Base-by-base conservation (phyloP, 768 basidiomycete species). In the Hygrophoropsis aurantiaca region DNA sequence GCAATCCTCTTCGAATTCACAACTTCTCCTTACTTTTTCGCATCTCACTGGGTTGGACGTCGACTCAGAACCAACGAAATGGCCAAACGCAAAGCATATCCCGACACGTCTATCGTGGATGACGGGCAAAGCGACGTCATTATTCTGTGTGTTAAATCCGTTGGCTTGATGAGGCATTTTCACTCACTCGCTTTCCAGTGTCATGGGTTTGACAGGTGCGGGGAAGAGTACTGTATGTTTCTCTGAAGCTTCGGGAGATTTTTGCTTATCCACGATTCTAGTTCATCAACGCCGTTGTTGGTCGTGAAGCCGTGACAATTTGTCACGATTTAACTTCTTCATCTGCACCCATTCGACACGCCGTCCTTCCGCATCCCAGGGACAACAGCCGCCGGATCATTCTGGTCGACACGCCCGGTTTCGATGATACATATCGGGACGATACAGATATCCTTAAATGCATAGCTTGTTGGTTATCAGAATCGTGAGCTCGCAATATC, bases 181-280 rank as follows among this genome's bases (percentile, higher is more conserved):
- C 27, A 30, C 27, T 13, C 13, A 10, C 18, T 23, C 13, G 27
- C 6, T 30, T 20, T 5, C 13, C 37, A 68, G 66, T 4, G 44
- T 65, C 2, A 58, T 66, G 51, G 66, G 66, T 15, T 55, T 58
- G 15, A 66, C 60, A 0, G 66, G 66, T 2, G 46, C 53, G 4
- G 65, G 64, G 11, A 67, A 67, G 51, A 67, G 60, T 49, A 51
- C 57, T 8, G 66, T 66, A 32, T 42, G 58, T 41, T 11, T 34
- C 7, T 27, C 8, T n/a, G 21, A 19, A 4, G 15, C 25, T 4
- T 16, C 21, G 11, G 9, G n/a, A 11, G 16, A 24, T 25, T 10
- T n/a, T 8, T n/a, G 23, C 27, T 41, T 11, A 25, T 16, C 23
- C n/a, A n/a, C 7, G 13, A 30, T 30, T 30, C 6, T 16, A 66